Evolutionary conservation across 2,329 filamentous ascomycete species (phyloP).

Genomic region (Aaosphaeria pasadenensis): DNA sequence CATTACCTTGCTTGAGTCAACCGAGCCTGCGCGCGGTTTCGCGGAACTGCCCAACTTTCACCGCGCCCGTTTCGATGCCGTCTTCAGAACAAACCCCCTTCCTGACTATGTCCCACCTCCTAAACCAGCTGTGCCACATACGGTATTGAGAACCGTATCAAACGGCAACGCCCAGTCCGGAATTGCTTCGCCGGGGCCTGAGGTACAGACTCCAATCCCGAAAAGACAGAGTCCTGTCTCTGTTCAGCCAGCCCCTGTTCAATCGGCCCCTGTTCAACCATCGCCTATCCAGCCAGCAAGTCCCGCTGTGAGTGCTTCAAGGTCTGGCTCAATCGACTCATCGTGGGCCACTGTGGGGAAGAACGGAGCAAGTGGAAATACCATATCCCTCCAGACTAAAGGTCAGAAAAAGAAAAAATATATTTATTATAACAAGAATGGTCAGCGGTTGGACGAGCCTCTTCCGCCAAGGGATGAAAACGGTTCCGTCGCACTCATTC

Average conservation of each 20-base stretch:
- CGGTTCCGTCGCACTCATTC: conserved; percentile 22
- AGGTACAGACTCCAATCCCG: no score
- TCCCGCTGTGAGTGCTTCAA: background rate
- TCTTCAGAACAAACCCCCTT: conserved; percentile 43
- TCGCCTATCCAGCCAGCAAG: background rate
- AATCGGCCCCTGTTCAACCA: no score
- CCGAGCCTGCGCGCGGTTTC: conserved; percentile 42
- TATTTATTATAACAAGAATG: conserved; percentile 42
- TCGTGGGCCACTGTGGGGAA: conserved; percentile 45
- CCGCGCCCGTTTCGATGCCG: conserved; percentile 35
- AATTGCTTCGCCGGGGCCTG: no score
- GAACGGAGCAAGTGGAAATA: conserved; percentile 25
- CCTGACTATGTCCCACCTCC: conserved; percentile 21
- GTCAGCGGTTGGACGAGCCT: conserved; percentile 41
- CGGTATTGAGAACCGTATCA: conserved; percentile 6
- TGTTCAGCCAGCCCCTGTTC: no score
- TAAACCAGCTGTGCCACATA: background rate
- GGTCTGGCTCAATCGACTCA: conserved; percentile 2
- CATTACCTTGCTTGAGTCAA: conserved; percentile 46
- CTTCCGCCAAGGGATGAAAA: conserved; percentile 30
- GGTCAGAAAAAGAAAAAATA: conserved; percentile 32
- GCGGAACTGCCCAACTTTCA: conserved; percentile 38
- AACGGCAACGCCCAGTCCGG: conserved; percentile 2
- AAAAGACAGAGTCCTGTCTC: no score
- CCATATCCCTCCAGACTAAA: conserved; percentile 36